Evolutionary conservation across 768 basidiomycete species (phyloP).

Genomic region (Boletus rufocinnamomeus): DNA sequence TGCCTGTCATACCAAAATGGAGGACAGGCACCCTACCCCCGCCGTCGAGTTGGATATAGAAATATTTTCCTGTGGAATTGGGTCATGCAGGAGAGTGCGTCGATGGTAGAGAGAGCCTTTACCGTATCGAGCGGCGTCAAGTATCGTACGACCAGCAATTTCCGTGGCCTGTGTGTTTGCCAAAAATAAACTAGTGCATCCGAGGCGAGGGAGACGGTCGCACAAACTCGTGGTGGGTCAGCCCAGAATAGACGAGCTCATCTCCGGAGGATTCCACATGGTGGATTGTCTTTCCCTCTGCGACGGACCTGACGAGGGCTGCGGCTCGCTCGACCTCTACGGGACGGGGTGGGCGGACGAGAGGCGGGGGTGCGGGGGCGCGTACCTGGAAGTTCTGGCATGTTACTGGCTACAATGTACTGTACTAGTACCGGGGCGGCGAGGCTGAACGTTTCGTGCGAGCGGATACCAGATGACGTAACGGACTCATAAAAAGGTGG

Average conservation of each 20-base stretch:
- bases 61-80: slow-evolving; percentile 52
- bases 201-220: slow-evolving; percentile 23
- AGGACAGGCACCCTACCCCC: slow-evolving; percentile 64
- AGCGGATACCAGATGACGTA: background rate
- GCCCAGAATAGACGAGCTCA: slow-evolving; percentile 60
- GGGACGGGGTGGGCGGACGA: background rate
- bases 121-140: slow-evolving; percentile 58
- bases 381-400: slow-evolving; percentile 56
- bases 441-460: background rate
- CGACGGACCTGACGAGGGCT: slow-evolving; percentile 52
- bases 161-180: slow-evolving; percentile 48
- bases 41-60: slow-evolving; percentile 66
- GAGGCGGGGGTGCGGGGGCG: background rate
- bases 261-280: slow-evolving; percentile 62
- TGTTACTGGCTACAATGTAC: background rate
- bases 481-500: background rate
- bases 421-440: background rate
- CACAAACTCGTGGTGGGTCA: slow-evolving; percentile 63
- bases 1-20: slow-evolving; percentile 89
- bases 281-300: slow-evolving; percentile 52
- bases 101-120: slow-evolving; percentile 1
- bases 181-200: slow-evolving; percentile 14
- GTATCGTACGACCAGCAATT: slow-evolving; percentile 50
- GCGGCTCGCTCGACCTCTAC: slow-evolving; percentile 74
- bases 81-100: background rate